Evolutionary conservation across 1,284 basidiomycete species (phyloP).

Genomic region (Papiliotrema laurentii): DNA sequence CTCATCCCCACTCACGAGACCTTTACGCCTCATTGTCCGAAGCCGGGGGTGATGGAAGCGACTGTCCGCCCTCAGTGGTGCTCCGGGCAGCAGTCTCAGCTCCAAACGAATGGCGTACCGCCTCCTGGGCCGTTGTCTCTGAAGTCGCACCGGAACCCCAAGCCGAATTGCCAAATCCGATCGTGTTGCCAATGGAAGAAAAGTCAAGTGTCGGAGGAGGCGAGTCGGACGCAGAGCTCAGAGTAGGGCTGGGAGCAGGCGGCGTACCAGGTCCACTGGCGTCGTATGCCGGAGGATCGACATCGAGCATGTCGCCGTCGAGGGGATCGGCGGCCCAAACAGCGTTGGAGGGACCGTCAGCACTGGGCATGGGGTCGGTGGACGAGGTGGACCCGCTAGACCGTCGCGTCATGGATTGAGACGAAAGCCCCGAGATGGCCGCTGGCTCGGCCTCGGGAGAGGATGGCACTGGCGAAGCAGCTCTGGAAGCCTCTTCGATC

Average conservation of each 20-base stretch:
- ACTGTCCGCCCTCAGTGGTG: not conserved
- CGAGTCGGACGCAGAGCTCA: not conserved
- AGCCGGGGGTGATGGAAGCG: constrained; percentile 3
- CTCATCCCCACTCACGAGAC: not conserved
- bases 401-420: not conserved
- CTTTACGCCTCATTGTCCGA: constrained; percentile 1
- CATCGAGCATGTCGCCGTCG: not conserved
- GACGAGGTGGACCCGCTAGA: constrained; percentile 1
- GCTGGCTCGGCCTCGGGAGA: constrained; percentile 16
- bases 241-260: not conserved
- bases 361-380: not conserved
- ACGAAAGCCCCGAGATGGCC: constrained; percentile 9
- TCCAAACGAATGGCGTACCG: not conserved
- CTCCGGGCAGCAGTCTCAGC: not conserved
- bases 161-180: constrained; percentile 35
- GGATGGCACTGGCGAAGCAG: constrained; percentile 21
- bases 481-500: constrained; percentile 34
- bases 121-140: not conserved
- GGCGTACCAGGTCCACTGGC: constrained; percentile 1
- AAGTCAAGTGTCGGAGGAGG: not conserved
- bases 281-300: not conserved
- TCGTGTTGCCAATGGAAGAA: constrained; percentile 7
- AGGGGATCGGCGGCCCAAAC: not conserved
- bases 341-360: not conserved
- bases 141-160: constrained; percentile 10